phyloP scores from a whole-genome alignment of 2,329 filamentous ascomycete species.

The Penicillium brasilianum region DNA sequence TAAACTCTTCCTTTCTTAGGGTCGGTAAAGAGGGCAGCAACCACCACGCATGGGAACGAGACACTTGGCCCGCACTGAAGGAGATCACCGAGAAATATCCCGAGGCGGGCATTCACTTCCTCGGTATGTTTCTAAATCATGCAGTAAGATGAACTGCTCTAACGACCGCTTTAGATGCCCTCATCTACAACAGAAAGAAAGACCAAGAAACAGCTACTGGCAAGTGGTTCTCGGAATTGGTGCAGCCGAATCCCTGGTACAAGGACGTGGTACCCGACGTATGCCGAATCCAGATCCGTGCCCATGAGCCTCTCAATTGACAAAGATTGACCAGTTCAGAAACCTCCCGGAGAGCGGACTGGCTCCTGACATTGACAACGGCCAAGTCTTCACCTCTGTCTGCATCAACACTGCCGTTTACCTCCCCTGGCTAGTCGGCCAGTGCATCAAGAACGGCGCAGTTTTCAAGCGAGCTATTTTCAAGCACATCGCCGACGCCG shows the following conservation, averaged over 20 bases:
- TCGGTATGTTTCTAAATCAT: constrained; percentile 53
- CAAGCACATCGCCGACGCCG: constrained; percentile 74
- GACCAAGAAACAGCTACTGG: constrained; percentile 62
- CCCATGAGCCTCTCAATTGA: background rate
- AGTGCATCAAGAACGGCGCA: constrained; percentile 76
- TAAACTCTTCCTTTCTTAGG: constrained; percentile 30
- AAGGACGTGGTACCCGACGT: constrained; percentile 71
- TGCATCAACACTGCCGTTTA: constrained; percentile 93
- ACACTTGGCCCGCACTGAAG: constrained; percentile 68
- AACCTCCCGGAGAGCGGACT: constrained; percentile 64
- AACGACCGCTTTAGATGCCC: constrained; percentile 46
- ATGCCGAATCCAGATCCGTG: constrained; percentile 29
- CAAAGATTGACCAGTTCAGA: constrained; percentile 57
- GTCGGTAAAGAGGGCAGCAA: constrained; percentile 46
- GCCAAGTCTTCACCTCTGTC: constrained; percentile 77
- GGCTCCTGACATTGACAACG: constrained; percentile 69
- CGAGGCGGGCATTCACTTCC: constrained; percentile 81
- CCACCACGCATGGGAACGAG: constrained; percentile 61
- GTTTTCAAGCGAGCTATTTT: constrained; percentile 67
- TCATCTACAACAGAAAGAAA: constrained; percentile 66
- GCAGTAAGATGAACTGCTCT: background rate
- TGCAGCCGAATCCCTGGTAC: constrained; percentile 74
- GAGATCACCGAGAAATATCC: constrained; percentile 67
- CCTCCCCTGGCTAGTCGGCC: constrained; percentile 80
- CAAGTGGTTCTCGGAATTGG: constrained; percentile 69